Evolutionary conservation across 1,284 basidiomycete genomes (phyloP).

Genomic region (Heterobasidion parviporum): DNA sequence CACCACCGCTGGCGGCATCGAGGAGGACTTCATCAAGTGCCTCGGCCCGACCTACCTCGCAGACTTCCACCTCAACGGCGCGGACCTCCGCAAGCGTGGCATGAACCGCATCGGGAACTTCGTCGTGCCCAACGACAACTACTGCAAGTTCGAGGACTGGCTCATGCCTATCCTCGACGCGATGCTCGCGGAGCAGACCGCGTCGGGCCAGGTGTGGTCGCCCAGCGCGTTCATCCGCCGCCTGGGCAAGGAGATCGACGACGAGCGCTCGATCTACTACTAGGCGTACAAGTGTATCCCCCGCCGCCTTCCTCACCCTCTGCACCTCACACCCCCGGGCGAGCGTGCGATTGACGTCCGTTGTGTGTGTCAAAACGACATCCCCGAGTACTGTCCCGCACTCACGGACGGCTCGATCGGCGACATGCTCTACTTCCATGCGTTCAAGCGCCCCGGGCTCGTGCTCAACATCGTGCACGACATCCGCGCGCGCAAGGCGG

Average conservation of each 20-base stretch:
- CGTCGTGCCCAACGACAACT: conserved; percentile 96
- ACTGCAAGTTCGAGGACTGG: conserved; percentile 99
- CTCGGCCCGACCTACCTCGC: conserved; percentile 93
- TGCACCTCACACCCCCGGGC: too few species aligned
- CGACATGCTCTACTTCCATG: conserved; percentile 99
- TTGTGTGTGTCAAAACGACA: conserved; percentile 68
- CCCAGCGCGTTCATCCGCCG: conserved; percentile 92
- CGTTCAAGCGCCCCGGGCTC: conserved; percentile 86
- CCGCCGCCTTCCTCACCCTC: too few species aligned
- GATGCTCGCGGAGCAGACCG: conserved; percentile 86
- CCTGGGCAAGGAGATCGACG: conserved; percentile 92
- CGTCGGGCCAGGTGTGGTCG: conserved; percentile 72
- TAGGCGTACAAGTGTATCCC: conserved; percentile 91
- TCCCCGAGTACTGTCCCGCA: conserved; percentile 98
- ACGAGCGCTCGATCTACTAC: conserved; percentile 96
- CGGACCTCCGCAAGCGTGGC: conserved; percentile 78
- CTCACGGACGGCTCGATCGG: conserved; percentile 97
- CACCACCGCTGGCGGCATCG: conserved; percentile 96
- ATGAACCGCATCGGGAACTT: conserved; percentile 99
- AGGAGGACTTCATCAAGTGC: conserved; percentile 99
- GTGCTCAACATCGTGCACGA: conserved; percentile 93
- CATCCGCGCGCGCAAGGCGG: conserved; percentile 89
- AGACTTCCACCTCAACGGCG: conserved; percentile 89
- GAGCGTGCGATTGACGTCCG: conserved; percentile 14
- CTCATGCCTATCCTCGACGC: conserved; percentile 87